These are phyloP conservation scores for Fraxinus nigra DNA, from an alignment of 305 asterid genomes.

Conservation along the genomic window DNA sequence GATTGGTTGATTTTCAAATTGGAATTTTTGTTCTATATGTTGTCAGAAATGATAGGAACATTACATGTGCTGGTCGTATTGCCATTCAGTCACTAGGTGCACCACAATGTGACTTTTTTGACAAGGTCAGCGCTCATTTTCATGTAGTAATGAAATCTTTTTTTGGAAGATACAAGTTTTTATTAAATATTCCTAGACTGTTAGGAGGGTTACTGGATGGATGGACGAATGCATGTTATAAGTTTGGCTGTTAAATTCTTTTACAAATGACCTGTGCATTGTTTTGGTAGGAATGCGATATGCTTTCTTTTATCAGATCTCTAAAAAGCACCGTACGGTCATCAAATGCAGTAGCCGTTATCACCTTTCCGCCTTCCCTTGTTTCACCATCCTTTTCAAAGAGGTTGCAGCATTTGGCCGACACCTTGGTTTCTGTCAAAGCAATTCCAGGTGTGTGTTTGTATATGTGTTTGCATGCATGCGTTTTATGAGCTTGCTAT, in stretches of 20 bases:
- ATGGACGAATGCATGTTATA: constrained; percentile 11
- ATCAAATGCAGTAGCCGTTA: constrained; percentile 76
- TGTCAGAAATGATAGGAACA: constrained; percentile 53
- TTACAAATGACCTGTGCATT: constrained; percentile 5
- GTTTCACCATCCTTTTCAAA: constrained; percentile 62
- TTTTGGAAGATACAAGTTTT: neutral
- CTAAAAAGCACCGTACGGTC: constrained; percentile 65
- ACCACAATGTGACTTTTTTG: constrained; percentile 78
- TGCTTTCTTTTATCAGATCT: constrained; percentile 74
- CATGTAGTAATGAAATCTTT: neutral
- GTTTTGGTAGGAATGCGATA: constrained; percentile 67
- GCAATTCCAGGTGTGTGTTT: constrained; percentile 68
- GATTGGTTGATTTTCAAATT: neutral
- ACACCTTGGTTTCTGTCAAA: constrained; percentile 76
- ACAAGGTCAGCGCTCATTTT: constrained; percentile 42
- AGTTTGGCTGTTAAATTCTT: constrained; percentile 1
- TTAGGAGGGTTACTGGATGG: neutral
- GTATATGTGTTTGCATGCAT: neutral
- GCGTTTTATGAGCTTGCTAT: neutral
- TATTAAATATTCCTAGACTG: neutral
- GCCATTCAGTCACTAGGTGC: constrained; percentile 89
- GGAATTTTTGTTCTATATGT: constrained; percentile 13
- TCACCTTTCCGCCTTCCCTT: constrained; percentile 80
- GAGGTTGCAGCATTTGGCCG: constrained; percentile 95
- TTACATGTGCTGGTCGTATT: constrained; percentile 55